Evolutionary conservation across 345 rosid species (phyloP), one percentile per base, ranked within the genome.

Genomic region (Eucalyptus urophylla): DNA sequence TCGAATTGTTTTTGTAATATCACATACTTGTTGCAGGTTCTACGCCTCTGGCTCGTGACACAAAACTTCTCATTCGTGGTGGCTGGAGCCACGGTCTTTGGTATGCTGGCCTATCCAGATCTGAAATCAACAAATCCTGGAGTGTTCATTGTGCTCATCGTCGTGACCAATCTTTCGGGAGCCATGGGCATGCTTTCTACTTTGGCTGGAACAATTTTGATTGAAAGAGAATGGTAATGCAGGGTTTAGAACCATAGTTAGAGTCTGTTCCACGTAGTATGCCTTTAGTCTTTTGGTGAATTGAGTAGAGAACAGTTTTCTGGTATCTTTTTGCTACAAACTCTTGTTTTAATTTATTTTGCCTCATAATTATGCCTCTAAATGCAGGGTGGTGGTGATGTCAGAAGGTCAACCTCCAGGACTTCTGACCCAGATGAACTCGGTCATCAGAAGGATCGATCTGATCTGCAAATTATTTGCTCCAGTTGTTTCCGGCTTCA

Each of bases 161-260:
- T 81, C 44, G 86, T 95, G 86, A 94, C 94, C 50, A 94, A 95
- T 90, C 43, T 95, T 89, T 93, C 97, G 49, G 99, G 99, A 88
- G 96, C 99, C 76, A 88, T 93, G 58, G 97, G 96, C 24, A 94
- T 94, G 88, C 98, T 97, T 88, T 96, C 99, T 43, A 93, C 96
- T 72, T 97, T 97, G 86, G 97, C 95, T 25, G 99, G 99, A 51
- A 96, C 98, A 88, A 94, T 96, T 90, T 80, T 97, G 86, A 92
- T 96, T 14, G 99, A 97, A 95, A 93, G 99, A 92, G 99, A 97
- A 92, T 97, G 99, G 99, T 97, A 95, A 90, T 49, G 27, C n/a
- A 14, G 37, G 31, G 33, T 27, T 62, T 29, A 62, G 31, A 27
- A 27, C 31, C 13, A 27, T 62, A 27, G 33, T 27, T 27, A 62